Percentiles rank a stretch among this genome's conserved stretches.
Conservation (phyloP, 176 grass and related monocot genomes). For the Guadua angustifolia region DNA sequence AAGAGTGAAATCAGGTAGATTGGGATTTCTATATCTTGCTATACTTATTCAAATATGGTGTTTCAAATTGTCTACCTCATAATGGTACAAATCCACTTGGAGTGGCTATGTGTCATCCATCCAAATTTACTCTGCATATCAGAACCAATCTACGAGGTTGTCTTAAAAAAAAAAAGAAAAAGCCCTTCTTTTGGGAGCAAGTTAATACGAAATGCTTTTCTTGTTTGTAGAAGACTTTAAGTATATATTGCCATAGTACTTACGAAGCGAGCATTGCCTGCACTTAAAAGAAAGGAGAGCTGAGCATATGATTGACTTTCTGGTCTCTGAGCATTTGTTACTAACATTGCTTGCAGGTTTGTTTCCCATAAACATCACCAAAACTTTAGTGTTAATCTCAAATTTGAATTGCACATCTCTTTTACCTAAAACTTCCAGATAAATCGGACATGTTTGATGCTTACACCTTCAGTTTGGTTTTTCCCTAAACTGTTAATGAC, state of each 20-base stretch:
- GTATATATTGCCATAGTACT: conserved; percentile 8
- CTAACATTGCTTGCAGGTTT: neutral
- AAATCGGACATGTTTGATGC: neutral
- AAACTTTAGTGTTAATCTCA: neutral
- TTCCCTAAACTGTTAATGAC: neutral
- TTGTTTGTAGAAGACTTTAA: conserved; percentile 11
- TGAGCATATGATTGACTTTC: conserved; percentile 5
- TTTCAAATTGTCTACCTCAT: conserved; percentile 6
- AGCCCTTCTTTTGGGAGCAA: conserved; percentile 23
- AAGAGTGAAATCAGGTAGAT: neutral
- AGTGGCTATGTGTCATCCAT: neutral
- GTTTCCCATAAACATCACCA: neutral
- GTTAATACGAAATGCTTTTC: conserved; percentile 6
- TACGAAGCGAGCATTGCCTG: neutral
- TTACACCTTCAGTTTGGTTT: neutral
- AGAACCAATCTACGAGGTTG: neutral
- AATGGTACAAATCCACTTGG: conserved; percentile 9
- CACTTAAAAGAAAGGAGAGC: conserved; percentile 1
- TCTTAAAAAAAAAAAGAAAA: neutral
- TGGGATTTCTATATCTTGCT: neutral
- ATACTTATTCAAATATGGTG: neutral
- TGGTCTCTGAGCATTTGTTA: neutral
- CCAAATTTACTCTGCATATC: neutral
- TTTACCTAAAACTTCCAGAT: neutral
- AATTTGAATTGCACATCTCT: neutral